Conservation (phyloP, 352 stramenopile genomes). For the Phytophthora tentaculata region DNA sequence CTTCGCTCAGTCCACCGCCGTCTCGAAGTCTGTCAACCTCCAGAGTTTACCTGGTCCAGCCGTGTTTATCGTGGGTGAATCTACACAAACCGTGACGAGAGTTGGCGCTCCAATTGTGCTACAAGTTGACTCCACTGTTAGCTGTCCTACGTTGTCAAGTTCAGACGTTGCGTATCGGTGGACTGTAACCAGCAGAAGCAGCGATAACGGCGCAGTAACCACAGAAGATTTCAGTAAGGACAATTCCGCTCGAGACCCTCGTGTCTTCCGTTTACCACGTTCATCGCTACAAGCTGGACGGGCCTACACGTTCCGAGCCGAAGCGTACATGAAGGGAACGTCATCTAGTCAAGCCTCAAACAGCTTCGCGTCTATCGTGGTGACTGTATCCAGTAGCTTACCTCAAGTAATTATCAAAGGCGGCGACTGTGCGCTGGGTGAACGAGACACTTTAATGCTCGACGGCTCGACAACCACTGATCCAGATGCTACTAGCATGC, state of each 20-base stretch:
- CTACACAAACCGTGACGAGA: constrained; percentile 39
- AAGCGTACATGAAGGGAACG: constrained; percentile 50
- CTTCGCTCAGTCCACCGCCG: constrained; percentile 43
- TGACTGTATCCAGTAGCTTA: constrained; percentile 49
- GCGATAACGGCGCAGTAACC: constrained; percentile 7
- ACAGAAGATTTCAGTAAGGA: constrained; percentile 47
- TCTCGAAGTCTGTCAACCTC: constrained; percentile 43
- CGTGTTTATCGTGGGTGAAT: constrained; percentile 59
- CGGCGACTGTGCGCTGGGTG: constrained; percentile 54
- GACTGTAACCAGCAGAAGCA: constrained; percentile 39
- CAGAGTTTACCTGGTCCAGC: constrained; percentile 49
- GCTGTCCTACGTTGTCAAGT: constrained; percentile 46
- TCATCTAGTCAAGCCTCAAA: constrained; percentile 27
- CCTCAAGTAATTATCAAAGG: constrained; percentile 47
- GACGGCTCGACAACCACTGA: constrained; percentile 55
- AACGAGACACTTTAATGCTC: constrained; percentile 57
- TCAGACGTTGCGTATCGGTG: constrained; percentile 54
- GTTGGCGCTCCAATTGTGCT: constrained; percentile 45
- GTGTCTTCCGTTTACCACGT: constrained; percentile 56
- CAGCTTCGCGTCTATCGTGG: constrained; percentile 47
- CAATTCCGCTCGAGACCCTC: constrained; percentile 69
- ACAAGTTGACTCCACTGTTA: constrained; percentile 53
- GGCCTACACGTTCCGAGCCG: constrained; percentile 65
- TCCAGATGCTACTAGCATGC: constrained; percentile 42
- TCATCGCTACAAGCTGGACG: constrained; percentile 41